These are phyloP conservation scores for Rhizopogon vesiculosus DNA, from an alignment of 768 basidiomycete genomes.

Conservation along the genomic window DNA sequence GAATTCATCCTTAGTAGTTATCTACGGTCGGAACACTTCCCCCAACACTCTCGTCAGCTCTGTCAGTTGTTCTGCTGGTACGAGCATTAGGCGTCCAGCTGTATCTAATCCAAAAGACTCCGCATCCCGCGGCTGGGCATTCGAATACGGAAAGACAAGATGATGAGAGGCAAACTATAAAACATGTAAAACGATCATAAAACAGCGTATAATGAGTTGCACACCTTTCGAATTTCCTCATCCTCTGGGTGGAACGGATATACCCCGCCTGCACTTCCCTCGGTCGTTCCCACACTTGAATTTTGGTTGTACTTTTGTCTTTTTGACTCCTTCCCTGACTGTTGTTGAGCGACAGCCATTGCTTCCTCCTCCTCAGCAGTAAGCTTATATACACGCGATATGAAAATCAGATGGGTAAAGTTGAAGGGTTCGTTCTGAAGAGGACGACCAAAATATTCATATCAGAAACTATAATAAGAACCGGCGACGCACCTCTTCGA, in stretches of 20 bases:
- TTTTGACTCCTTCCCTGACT: constrained; percentile 33
- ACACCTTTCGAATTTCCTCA: constrained; percentile 60
- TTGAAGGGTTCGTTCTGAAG: constrained; percentile 53
- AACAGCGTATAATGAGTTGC: constrained; percentile 11
- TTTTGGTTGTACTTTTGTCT: constrained; percentile 25
- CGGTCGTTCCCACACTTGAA: constrained; percentile 12
- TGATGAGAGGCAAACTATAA: constrained; percentile 17
- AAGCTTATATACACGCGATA: constrained; percentile 77
- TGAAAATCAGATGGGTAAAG: constrained; percentile 71
- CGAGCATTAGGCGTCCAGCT: constrained; percentile 60
- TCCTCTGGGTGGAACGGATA: constrained; percentile 89
- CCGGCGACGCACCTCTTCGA: constrained; percentile 50
- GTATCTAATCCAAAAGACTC: constrained; percentile 73
- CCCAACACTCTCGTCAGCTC: constrained; percentile 36
- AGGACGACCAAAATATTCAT: background rate
- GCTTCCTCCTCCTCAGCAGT: constrained; percentile 62
- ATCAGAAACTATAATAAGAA: background rate
- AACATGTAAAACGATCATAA: background rate
- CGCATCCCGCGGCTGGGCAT: constrained; percentile 47
- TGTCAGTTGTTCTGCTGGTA: constrained; percentile 40
- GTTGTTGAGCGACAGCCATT: constrained; percentile 32
- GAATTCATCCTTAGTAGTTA: no score
- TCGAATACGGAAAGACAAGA: constrained; percentile 42
- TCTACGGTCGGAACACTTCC: constrained; percentile 27
- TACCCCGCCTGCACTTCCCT: constrained; percentile 39